Base-by-base conservation (phyloP, 2,329 filamentous ascomycete genomes). In the Plectosphaerella plurivora region DNA sequence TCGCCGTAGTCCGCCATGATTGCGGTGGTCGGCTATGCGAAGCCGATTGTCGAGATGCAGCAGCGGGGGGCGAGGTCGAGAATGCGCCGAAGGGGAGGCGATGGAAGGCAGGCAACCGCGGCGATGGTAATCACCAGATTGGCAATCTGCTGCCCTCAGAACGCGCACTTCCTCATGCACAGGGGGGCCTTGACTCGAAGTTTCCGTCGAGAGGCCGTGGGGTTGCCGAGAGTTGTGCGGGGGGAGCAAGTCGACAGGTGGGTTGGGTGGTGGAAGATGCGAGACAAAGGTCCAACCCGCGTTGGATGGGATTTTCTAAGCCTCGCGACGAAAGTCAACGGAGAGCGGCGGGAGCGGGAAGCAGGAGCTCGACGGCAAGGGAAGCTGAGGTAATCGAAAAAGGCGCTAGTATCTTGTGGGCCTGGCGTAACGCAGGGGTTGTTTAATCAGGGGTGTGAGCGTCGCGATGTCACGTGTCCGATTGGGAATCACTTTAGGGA, bases 1-100 rank as follows among this genome's bases (percentile, higher is more conserved):
- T 79, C 75, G 51, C 81, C 79, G 69, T 83, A 81, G 54, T 79
- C 77, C 25, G 77, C 77, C 78, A 82, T 82, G 59, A 49, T 69
- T 65, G 37, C 28, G 14, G 16, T 22, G 25, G 12, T 12, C 4
- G 16, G n/a, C 41, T 44, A 18, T 16, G 16, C 41, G 41, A 6
- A 16, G n/a, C 41, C n/a, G 6, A 12, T 20, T 7, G 16, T 44
- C n/a, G 41, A 44, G 16, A 18, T 44, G n/a, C n/a, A 4, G 28
- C 28, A 8, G 28, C 8, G 18, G 6, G 41, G n/a, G 41, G 8
- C 18, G 41, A 18, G 16, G 41, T 44, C 18, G 41, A 44, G 28
- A 33, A 33, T 33, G 28, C 28, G 28, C 28, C 28, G 7, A 9
- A 12, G 9, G 28, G 6, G 41, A 18, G 16, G 41, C 16, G 41